These are phyloP conservation scores for Pyracantha coccinea DNA, from an alignment of 331 rosid species.

Conservation along the genomic window DNA sequence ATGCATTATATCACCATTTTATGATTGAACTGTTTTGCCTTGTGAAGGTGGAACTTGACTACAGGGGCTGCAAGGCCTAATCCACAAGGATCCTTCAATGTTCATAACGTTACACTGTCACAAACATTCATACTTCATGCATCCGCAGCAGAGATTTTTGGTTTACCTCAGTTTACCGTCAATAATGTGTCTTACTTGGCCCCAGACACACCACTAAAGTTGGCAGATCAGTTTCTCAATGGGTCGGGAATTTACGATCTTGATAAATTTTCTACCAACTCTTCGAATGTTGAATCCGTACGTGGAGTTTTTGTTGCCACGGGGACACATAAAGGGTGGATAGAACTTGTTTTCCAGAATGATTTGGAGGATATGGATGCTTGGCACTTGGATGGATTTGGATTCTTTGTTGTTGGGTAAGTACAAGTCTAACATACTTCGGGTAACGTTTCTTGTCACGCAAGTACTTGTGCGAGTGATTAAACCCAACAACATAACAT, in stretches of 20 bases:
- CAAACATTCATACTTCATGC: slow-evolving; percentile 44
- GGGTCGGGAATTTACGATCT: slow-evolving; percentile 38
- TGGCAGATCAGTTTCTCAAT: slow-evolving; percentile 45
- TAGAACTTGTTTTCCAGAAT: slow-evolving; percentile 49
- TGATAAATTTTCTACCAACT: slow-evolving; percentile 34
- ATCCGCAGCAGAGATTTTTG: slow-evolving; percentile 23
- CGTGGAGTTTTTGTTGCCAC: slow-evolving; percentile 46
- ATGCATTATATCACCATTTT: neutral
- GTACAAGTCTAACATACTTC: neutral
- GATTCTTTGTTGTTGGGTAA: slow-evolving; percentile 65
- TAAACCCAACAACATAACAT: neutral
- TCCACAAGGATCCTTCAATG: slow-evolving; percentile 66
- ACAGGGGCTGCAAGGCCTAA: slow-evolving; percentile 74
- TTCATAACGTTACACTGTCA: slow-evolving; percentile 40
- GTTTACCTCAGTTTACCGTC: slow-evolving; percentile 29
- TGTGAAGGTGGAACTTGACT: slow-evolving; percentile 58
- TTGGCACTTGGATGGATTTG: slow-evolving; percentile 74
- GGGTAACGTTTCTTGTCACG: neutral
- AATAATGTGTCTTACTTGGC: slow-evolving; percentile 59
- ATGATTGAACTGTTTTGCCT: neutral
- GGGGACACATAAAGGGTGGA: slow-evolving; percentile 44
- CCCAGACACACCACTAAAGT: slow-evolving; percentile 54
- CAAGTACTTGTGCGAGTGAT: no score
- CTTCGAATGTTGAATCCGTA: slow-evolving; percentile 17
- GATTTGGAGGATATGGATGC: slow-evolving; percentile 36